A percentile compares a stretch with the other conserved stretches of the same genome.
These are phyloP conservation scores for Serpula lacrymans DNA, from an alignment of 768 basidiomycete species.

Conservation along the genomic window DNA sequence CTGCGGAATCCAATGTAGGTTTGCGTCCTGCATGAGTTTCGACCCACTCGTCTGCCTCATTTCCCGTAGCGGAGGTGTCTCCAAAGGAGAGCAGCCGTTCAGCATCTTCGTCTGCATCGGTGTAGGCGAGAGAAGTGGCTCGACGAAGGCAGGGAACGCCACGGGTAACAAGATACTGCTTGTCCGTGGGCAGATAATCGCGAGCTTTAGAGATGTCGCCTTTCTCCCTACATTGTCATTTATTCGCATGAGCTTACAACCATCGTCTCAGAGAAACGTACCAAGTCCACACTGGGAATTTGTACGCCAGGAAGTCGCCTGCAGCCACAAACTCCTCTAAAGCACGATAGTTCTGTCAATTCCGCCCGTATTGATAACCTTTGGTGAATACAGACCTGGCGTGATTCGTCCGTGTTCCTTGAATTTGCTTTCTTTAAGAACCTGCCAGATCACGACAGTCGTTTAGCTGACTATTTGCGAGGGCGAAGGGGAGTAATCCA, in stretches of 20 bases:
- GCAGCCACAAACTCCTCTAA: slow-evolving; percentile 97
- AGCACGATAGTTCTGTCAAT: slow-evolving; percentile 11
- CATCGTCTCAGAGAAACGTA: slow-evolving; percentile 33
- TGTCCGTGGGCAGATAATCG: slow-evolving; percentile 92
- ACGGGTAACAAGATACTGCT: slow-evolving; percentile 93
- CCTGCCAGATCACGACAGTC: slow-evolving; percentile 50
- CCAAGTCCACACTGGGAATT: slow-evolving; percentile 99
- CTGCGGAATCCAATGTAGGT: slow-evolving; percentile 45
- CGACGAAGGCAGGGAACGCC: slow-evolving; percentile 97
- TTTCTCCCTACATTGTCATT: slow-evolving; percentile 67
- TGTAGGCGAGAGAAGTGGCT: slow-evolving; percentile 89
- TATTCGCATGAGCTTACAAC: slow-evolving; percentile 5
- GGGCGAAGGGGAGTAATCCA: slow-evolving; percentile 28
- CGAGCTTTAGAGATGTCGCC: slow-evolving; percentile 83
- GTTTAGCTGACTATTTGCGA: slow-evolving; percentile 23
- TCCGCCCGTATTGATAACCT: too few species aligned
- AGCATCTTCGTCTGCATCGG: slow-evolving; percentile 94
- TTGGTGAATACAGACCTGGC: slow-evolving; percentile 56
- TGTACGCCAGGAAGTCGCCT: slow-evolving; percentile 95
- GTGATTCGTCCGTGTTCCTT: slow-evolving; percentile 97
- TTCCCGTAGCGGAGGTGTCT: slow-evolving; percentile 50
- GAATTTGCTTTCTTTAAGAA: slow-evolving; percentile 97
- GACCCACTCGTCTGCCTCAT: slow-evolving; percentile 90
- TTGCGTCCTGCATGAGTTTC: slow-evolving; percentile 91
- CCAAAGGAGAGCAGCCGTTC: slow-evolving; percentile 88